These are phyloP conservation scores for Hemisphaericaspora lyxosophila DNA, from an alignment of 1,139 yeast species.

Conservation along the genomic window DNA sequence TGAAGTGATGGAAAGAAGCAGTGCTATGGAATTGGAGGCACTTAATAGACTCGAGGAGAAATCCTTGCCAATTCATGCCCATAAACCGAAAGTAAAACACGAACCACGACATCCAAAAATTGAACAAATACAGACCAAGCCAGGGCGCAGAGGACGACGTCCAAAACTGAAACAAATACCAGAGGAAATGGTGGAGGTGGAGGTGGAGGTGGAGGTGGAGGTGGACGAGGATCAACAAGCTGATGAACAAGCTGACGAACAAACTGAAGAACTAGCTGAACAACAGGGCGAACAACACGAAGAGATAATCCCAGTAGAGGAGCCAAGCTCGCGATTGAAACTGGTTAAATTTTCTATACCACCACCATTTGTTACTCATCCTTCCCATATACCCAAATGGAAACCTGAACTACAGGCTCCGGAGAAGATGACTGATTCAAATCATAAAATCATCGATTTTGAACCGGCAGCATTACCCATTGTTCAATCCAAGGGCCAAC, in stretches of 20 bases:
- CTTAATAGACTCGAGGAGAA: slow-evolving; percentile 13
- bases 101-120: slow-evolving; percentile 2
- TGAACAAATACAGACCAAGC: slow-evolving; percentile 3
- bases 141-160: slow-evolving; percentile 5
- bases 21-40: slow-evolving; percentile 23
- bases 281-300: slow-evolving; percentile 3
- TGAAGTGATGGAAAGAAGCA: slow-evolving; percentile 27
- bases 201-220: slow-evolving; percentile 12
- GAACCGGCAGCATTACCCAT: slow-evolving; percentile 32
- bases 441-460: slow-evolving; percentile 39
- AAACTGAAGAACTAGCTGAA: slow-evolving; percentile 1
- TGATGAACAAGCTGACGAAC: slow-evolving; percentile 9
- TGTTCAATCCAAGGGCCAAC: slow-evolving; percentile 18
- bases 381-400: slow-evolving; percentile 72
- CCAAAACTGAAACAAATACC: slow-evolving; percentile 8
- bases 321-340: slow-evolving; percentile 22
- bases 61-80: slow-evolving; percentile 1
- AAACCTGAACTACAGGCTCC: slow-evolving; percentile 38
- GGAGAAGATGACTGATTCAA: slow-evolving; percentile 39
- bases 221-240: slow-evolving; percentile 23
- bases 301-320: slow-evolving; percentile 5
- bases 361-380: slow-evolving; percentile 69
- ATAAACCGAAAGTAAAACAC: background rate
- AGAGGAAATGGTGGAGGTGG: slow-evolving; percentile 12
- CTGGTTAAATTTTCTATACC: slow-evolving; percentile 53